These are phyloP conservation scores for Aspergillus sp. DNA, from an alignment of 2,329 filamentous ascomycete species.

Conservation along the genomic window DNA sequence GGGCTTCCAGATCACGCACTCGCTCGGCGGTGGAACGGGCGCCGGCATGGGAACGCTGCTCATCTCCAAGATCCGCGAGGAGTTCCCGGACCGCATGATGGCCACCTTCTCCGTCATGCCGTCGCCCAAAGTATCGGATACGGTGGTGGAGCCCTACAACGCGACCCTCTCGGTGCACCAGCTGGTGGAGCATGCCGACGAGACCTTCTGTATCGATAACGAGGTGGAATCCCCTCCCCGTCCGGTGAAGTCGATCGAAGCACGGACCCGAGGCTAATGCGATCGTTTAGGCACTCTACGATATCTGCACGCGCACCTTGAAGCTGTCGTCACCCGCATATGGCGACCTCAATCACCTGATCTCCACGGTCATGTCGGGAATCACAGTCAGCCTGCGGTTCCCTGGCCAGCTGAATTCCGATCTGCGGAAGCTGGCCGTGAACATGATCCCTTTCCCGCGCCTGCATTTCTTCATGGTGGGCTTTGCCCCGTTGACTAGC, in stretches of 20 bases:
- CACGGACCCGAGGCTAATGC: constrained; percentile 3
- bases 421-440: constrained; percentile 97
- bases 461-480: constrained; percentile 99
- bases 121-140: constrained; percentile 99
- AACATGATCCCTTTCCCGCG: constrained; percentile 99
- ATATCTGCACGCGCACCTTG: constrained; percentile 99
- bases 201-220: constrained; percentile 99
- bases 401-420: constrained; percentile 99
- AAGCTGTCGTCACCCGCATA: constrained; percentile 99
- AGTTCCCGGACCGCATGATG: constrained; percentile 99
- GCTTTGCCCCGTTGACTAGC: constrained; percentile 97
- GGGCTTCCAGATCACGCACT: constrained; percentile 99
- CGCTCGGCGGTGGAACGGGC: constrained; percentile 99
- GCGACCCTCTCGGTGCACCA: constrained; percentile 98
- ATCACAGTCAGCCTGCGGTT: constrained; percentile 98
- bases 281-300: constrained; percentile 76
- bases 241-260: background rate
- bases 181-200: constrained; percentile 99
- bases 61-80: constrained; percentile 99
- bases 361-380: constrained; percentile 99
- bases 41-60: constrained; percentile 99
- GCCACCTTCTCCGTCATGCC: constrained; percentile 98
- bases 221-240: constrained; percentile 55
- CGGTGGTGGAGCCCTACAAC: constrained; percentile 99
- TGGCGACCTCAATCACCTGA: constrained; percentile 98